Percentiles rank a stretch among this genome's conserved stretches.
phyloP scores from a whole-genome alignment of 164 flowering plant genomes.

The Vitis riparia region DNA sequence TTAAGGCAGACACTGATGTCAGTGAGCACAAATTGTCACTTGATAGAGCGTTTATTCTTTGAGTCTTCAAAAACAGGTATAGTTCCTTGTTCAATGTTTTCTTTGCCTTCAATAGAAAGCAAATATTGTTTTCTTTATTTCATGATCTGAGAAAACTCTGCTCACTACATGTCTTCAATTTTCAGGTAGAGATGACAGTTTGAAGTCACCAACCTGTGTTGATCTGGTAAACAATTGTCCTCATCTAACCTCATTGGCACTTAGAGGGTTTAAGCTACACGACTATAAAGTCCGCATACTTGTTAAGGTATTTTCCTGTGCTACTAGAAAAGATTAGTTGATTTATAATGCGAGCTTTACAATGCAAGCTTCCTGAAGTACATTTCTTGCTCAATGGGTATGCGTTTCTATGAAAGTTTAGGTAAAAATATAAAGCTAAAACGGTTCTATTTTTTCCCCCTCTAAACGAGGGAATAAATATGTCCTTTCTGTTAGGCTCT shows the following conservation, averaged over 20 bases:
- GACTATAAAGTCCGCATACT: conserved; percentile 69
- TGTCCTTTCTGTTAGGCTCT: too few species aligned
- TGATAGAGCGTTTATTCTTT: conserved; percentile 72
- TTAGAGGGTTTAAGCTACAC: conserved; percentile 83
- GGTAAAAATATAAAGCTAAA: too few species aligned
- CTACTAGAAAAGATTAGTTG: background rate
- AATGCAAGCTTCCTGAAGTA: background rate
- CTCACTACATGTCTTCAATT: conserved; percentile 12
- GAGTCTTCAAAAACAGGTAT: conserved; percentile 81
- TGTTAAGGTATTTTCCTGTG: conserved; percentile 56
- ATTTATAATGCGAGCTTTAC: background rate
- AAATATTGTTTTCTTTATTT: conserved; percentile 2
- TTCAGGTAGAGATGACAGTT: conserved; percentile 89
- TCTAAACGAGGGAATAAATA: too few species aligned
- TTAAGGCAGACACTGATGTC: conserved; percentile 73
- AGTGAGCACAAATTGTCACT: conserved; percentile 65
- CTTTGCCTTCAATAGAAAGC: too few species aligned
- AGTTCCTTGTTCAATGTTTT: background rate
- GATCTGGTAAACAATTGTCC: conserved; percentile 79
- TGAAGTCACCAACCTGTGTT: conserved; percentile 71
- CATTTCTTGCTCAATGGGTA: background rate
- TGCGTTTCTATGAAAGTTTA: background rate
- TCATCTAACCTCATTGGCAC: conserved; percentile 65
- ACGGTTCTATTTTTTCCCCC: too few species aligned
- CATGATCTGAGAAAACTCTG: background rate